Evolutionary conservation across 2,329 filamentous ascomycete species (phyloP).

Genomic region (Endothia cerciana): DNA sequence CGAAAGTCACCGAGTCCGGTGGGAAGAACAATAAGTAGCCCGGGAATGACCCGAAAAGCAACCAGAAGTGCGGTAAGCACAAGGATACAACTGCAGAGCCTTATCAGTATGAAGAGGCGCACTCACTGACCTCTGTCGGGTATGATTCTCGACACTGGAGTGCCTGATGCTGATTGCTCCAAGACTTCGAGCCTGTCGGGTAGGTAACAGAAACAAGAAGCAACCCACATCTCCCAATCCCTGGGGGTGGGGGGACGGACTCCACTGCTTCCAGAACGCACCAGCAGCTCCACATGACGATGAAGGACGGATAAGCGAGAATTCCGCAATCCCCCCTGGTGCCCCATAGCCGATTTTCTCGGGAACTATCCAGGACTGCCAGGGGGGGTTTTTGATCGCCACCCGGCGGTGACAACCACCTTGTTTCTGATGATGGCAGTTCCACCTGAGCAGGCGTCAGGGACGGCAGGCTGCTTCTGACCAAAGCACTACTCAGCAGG

Average conservation of each 20-base stretch:
- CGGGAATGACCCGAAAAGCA: neutral
- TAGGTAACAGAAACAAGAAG: neutral
- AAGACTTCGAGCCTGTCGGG: neutral
- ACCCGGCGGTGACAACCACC: neutral
- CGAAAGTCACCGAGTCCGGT: neutral
- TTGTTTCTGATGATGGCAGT: neutral
- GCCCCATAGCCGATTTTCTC: neutral
- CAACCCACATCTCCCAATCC: neutral
- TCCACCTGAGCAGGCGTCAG: too few species aligned
- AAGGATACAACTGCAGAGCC: neutral
- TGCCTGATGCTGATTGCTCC: neutral
- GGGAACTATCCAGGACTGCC: neutral
- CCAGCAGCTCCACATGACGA: conserved; percentile 6
- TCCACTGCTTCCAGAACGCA: conserved; percentile 15
- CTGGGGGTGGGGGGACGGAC: neutral
- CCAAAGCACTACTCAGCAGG: conserved; percentile 12
- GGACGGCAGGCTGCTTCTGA: too few species aligned
- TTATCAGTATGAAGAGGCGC: neutral
- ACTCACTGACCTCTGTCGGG: neutral
- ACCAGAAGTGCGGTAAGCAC: neutral
- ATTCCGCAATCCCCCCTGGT: neutral
- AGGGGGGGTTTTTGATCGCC: neutral
- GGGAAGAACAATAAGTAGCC: neutral
- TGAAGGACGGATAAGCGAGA: conserved; percentile 1
- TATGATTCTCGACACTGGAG: neutral